A percentile compares a stretch with the other conserved stretches of the same genome.
These are phyloP conservation scores for Penicillium angulare DNA, from an alignment of 495 filamentous ascomycete genomes.

Conservation along the genomic window DNA sequence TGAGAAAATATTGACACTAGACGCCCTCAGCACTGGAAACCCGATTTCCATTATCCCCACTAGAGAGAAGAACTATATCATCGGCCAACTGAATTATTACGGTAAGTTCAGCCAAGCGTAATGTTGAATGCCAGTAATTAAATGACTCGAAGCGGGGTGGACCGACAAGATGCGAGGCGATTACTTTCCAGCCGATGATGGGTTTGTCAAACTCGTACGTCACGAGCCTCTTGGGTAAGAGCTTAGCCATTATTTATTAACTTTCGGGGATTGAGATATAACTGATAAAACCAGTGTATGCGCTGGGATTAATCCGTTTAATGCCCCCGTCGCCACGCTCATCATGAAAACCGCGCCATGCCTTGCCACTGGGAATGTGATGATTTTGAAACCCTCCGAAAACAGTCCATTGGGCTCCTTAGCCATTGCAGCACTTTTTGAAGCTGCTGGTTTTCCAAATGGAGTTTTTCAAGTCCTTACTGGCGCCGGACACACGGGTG, in stretches of 20 bases:
- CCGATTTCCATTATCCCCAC: neutral
- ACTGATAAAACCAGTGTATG: too few species aligned
- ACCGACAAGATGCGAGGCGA: constrained; percentile 1
- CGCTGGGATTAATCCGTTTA: constrained; percentile 2
- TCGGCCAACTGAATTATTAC: too few species aligned
- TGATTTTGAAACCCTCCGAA: constrained; percentile 1
- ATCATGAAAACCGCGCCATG: neutral
- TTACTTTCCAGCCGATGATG: neutral
- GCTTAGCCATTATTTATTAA: too few species aligned
- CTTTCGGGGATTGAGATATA: too few species aligned
- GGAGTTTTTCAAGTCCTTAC: constrained; percentile 86
- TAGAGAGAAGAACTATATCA: too few species aligned
- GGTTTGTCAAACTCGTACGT: neutral
- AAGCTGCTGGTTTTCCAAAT: constrained; percentile 78
- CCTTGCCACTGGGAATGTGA: neutral
- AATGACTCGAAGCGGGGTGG: constrained; percentile 9
- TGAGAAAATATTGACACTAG: neutral
- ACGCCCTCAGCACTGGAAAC: neutral
- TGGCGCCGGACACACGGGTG: constrained; percentile 65
- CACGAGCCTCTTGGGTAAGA: neutral
- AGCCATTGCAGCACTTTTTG: neutral
- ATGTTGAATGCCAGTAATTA: too few species aligned
- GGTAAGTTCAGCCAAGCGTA: too few species aligned
- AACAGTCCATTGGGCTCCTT: neutral
- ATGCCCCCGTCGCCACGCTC: neutral